Base-by-base conservation (phyloP, 768 basidiomycete genomes). In the Gloeophyllum trabeum region DNA sequence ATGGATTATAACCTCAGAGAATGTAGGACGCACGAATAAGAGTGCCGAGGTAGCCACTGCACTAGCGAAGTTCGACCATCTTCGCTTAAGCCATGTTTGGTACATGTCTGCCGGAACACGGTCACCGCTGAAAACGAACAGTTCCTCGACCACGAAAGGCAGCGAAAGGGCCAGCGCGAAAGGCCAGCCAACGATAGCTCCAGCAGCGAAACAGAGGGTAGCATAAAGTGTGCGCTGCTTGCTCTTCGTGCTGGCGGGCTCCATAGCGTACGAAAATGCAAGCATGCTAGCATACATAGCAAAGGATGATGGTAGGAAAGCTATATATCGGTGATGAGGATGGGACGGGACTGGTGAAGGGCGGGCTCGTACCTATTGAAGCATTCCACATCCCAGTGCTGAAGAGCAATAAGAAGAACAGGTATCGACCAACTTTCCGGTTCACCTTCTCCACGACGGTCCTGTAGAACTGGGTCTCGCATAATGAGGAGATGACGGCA, bases 381-480 rank as follows among this genome's bases (percentile, higher is more conserved):
- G 94, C 84, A 51, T 78, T 87, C 89, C 89, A 99, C 87, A 98
- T 91, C 40, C 92, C 96, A 13, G 93, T 80, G 53, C 80, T 92
- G 54, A 81, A 76, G 30, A 87, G 57, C 48, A 91, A 63, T 61
- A 87, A 77, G 63, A 96, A 87, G 56, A 98, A 77, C 42, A 89
- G 67, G 60, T 99, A 99, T n/a, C 93, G 79, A 7, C 89, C 96
- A 20, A 90, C 87, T 39, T 86, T 73, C 49, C 91, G 81, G 57
- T 89, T 93, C 55, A 98, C 70, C 50, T 76, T 79, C 43, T 84
- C 81, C 20, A 75, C 79, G 18, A 94, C 80, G 3, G 79, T 67
- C 35, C 88, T 76, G 60, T 84, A 98, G 53, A 98, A 76, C 43
- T 70, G 75, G 19, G 77, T 84, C 61, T 99, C 96, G 47, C 79